Percentiles rank a stretch among this genome's conserved stretches.
Evolutionary conservation across 2,329 filamentous ascomycete species (phyloP).

Genomic region (Ophiostoma populinum): DNA sequence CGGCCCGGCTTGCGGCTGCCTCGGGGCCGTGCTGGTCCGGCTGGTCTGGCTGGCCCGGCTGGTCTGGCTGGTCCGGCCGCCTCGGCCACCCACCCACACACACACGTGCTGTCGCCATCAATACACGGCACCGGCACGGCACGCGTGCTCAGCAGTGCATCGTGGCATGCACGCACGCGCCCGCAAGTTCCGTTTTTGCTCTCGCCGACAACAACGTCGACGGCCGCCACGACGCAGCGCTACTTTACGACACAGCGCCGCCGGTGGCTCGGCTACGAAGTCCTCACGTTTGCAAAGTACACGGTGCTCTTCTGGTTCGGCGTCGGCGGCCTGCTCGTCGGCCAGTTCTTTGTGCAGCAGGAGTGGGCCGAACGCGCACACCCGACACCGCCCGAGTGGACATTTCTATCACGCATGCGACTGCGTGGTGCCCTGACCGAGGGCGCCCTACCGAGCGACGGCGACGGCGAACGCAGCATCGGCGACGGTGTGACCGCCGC

Average conservation of each 20-base stretch:
- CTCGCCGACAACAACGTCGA: constrained; percentile 14
- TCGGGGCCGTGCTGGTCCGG: no score
- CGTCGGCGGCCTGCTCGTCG: constrained; percentile 39
- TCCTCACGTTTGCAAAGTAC: constrained; percentile 52
- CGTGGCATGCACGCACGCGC: constrained; percentile 12
- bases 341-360: constrained; percentile 50
- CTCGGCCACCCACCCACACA: no score
- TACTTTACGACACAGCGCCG: constrained; percentile 67
- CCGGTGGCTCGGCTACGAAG: constrained; percentile 51
- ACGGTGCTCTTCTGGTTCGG: constrained; percentile 48
- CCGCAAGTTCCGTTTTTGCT: constrained; percentile 35
- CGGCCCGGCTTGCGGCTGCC: no score
- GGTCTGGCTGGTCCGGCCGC: no score
- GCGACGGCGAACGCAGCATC: neutral
- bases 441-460: constrained; percentile 23
- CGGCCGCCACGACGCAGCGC: constrained; percentile 29
- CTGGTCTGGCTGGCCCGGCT: no score
- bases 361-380: constrained; percentile 59
- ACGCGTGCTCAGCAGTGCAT: neutral
- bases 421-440: constrained; percentile 47
- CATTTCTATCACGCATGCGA: constrained; percentile 48
- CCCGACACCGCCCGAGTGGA: constrained; percentile 74
- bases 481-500: neutral
- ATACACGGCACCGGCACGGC: no score
- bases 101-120: no score